A percentile compares a stretch with the other conserved stretches of the same genome.
Conservation (phyloP, 352 stramenopile species). For the Blastocystis sp. region DNA sequence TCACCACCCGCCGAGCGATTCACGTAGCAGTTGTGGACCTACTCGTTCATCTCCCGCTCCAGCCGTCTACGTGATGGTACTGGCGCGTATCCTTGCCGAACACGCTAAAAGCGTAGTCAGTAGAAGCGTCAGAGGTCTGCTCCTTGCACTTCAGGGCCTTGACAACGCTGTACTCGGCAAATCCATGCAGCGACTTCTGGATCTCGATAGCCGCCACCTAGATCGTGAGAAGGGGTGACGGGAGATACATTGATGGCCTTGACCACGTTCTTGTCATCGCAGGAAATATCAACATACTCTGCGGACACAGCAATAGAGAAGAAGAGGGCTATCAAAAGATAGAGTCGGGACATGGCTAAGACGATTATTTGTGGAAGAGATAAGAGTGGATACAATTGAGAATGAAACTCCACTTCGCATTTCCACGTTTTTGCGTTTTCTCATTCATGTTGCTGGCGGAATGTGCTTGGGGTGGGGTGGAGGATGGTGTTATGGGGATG, state of each 20-base stretch:
- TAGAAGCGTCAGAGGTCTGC: background rate
- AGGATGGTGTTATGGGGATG: too few species aligned
- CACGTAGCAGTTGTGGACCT: constrained; percentile 46
- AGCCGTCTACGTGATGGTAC: constrained; percentile 1
- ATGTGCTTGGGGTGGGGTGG: too few species aligned
- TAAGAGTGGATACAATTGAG: too few species aligned
- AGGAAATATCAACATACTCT: constrained; percentile 22
- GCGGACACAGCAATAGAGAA: constrained; percentile 15
- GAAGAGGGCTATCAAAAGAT: background rate
- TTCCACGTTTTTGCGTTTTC: too few species aligned
- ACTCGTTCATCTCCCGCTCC: too few species aligned
- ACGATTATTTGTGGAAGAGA: too few species aligned
- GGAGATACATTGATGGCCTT: constrained; percentile 41
- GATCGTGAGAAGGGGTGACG: too few species aligned
- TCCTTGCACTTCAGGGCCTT: constrained; percentile 25
- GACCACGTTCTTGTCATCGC: constrained; percentile 13
- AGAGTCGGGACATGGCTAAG: background rate
- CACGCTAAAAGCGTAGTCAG: constrained; percentile 21
- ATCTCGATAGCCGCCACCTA: constrained; percentile 13
- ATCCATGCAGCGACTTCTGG: background rate
- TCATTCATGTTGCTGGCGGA: too few species aligned
- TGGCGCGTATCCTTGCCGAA: background rate
- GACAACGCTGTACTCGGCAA: background rate
- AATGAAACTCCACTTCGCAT: too few species aligned
- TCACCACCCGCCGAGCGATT: background rate